Conservation (phyloP, 495 filamentous ascomycete genomes). For the Evansstolkia leycettana region DNA sequence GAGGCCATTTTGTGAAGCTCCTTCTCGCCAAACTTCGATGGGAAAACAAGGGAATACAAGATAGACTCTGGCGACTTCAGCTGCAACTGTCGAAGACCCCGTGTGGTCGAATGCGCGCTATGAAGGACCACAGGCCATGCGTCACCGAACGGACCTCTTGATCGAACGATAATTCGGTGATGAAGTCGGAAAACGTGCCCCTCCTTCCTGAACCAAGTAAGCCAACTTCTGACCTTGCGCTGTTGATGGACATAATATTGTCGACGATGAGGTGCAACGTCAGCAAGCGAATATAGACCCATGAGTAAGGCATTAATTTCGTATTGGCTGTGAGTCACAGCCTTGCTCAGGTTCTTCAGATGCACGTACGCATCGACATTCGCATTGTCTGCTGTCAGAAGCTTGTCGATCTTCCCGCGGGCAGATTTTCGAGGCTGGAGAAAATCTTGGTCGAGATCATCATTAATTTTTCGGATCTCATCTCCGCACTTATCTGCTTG, state of each 20-base stretch:
- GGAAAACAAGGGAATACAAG: too few relatives aligned
- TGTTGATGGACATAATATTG: too few relatives aligned
- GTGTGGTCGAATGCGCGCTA: neutral
- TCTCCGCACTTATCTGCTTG: neutral
- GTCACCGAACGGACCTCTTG: neutral
- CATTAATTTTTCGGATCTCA: neutral
- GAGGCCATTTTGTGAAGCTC: neutral
- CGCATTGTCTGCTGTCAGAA: constrained; percentile 1
- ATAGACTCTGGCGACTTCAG: too few relatives aligned
- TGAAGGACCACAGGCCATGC: neutral
- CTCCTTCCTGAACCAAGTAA: too few relatives aligned
- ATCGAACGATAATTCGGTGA: too few relatives aligned
- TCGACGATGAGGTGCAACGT: too few relatives aligned
- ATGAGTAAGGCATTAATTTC: too few relatives aligned
- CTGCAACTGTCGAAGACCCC: too few relatives aligned
- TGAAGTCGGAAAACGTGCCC: too few relatives aligned
- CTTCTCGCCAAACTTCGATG: too few relatives aligned
- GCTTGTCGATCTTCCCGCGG: constrained; percentile 5
- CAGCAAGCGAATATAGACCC: too few relatives aligned
- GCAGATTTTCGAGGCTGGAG: constrained; percentile 11
- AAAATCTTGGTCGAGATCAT: constrained; percentile 6
- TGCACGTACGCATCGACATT: neutral
- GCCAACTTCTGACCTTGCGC: too few relatives aligned
- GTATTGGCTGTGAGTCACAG: neutral
- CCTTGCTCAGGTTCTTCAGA: constrained; percentile 2